phyloP scores from a whole-genome alignment of 352 stramenopile species.

The Phytophthora podocarpi region DNA sequence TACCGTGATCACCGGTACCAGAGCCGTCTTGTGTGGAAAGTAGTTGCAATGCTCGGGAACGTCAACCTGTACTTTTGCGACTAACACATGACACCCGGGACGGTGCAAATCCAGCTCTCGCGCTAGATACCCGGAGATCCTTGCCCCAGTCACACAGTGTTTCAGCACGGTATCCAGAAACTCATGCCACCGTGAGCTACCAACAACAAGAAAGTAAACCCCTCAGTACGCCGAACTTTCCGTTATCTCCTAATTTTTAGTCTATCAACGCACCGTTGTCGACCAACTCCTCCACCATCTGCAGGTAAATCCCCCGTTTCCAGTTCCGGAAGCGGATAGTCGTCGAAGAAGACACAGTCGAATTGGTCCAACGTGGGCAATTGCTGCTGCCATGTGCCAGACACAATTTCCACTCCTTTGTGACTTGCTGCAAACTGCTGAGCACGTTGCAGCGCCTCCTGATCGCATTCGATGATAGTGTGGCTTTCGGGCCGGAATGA shows the following conservation, averaged over 20 bases:
- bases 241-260: not conserved
- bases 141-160: slow-evolving; percentile 50
- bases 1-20: slow-evolving; percentile 70
- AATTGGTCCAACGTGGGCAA: slow-evolving; percentile 61
- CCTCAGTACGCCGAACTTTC: not conserved
- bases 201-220: slow-evolving; percentile 7
- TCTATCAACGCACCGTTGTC: slow-evolving; percentile 15
- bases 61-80: slow-evolving; percentile 40
- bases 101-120: slow-evolving; percentile 53
- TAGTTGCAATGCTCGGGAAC: slow-evolving; percentile 61
- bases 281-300: not conserved
- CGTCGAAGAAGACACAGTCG: slow-evolving; percentile 86
- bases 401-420: slow-evolving; percentile 48
- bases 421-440: slow-evolving; percentile 49
- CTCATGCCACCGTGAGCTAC: slow-evolving; percentile 70
- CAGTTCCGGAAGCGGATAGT: slow-evolving; percentile 76
- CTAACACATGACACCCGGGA: slow-evolving; percentile 42
- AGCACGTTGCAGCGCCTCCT: slow-evolving; percentile 50
- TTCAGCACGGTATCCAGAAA: slow-evolving; percentile 65
- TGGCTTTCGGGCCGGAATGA: slow-evolving; percentile 52
- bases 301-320: not conserved
- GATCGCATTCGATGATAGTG: slow-evolving; percentile 85
- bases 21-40: slow-evolving; percentile 63
- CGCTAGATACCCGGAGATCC: slow-evolving; percentile 73
- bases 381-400: slow-evolving; percentile 72